Conservation (phyloP, 371 early-diverging fungal genomes). For the Phascolomyces articulosus region DNA sequence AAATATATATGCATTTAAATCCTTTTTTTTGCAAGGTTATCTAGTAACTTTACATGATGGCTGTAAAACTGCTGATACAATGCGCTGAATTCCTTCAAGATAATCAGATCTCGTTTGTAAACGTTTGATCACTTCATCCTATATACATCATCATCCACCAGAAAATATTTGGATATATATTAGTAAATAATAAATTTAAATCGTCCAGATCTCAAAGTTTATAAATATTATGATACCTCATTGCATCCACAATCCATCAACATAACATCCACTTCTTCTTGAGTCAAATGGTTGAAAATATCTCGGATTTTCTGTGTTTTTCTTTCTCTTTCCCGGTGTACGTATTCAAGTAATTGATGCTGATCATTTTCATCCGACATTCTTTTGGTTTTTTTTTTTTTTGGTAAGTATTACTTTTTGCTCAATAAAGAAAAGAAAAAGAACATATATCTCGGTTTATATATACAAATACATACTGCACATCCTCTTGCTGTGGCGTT, state of each 20-base stretch:
- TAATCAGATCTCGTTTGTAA: constrained; percentile 73
- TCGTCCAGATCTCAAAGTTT: not conserved
- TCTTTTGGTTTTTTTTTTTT: not conserved
- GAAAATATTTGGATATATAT: too few species aligned
- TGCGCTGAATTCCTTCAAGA: constrained; percentile 65
- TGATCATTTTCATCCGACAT: not conserved
- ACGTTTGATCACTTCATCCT: constrained; percentile 72
- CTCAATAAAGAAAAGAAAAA: too few species aligned
- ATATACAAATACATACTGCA: too few species aligned
- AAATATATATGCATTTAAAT: not conserved
- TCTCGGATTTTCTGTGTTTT: constrained; percentile 55
- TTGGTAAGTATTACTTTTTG: not conserved
- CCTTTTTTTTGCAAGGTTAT: not conserved
- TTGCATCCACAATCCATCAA: constrained; percentile 75
- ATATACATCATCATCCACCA: not conserved
- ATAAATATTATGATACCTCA: constrained; percentile 58
- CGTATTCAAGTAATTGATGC: not conserved
- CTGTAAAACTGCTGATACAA: constrained; percentile 28
- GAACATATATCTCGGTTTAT: too few species aligned
- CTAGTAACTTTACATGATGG: not conserved
- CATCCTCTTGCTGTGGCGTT: too few species aligned
- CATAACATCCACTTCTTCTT: constrained; percentile 80
- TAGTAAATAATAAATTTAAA: not conserved
- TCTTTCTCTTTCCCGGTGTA: constrained; percentile 10
- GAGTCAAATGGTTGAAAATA: constrained; percentile 70